These are phyloP conservation scores for Ustanciosporium gigantosporum DNA, from an alignment of 1,284 basidiomycete species.

Conservation along the genomic window DNA sequence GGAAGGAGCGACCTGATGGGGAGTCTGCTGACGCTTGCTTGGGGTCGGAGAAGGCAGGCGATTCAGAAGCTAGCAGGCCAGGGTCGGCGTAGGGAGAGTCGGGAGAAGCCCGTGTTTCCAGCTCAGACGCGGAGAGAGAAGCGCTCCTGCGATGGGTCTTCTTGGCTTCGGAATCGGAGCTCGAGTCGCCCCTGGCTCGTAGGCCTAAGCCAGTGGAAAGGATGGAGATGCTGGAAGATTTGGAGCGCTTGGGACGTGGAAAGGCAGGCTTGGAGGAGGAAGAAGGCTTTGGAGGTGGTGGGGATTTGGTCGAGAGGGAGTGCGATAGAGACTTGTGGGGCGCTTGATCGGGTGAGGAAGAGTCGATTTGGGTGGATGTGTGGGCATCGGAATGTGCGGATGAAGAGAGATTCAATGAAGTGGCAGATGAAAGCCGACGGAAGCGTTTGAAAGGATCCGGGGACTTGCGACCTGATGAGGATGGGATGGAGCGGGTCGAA, in stretches of 20 bases:
- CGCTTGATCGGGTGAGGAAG: neutral
- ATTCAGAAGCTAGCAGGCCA: neutral
- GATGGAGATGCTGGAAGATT: slow-evolving; percentile 38
- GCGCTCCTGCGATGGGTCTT: slow-evolving; percentile 23
- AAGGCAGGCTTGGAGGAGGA: slow-evolving; percentile 24
- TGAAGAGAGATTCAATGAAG: slow-evolving; percentile 20
- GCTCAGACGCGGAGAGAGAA: slow-evolving; percentile 23
- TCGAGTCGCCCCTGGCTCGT: slow-evolving; percentile 5
- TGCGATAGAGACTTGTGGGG: neutral
- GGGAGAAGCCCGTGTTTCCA: too few species aligned
- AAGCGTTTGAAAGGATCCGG: slow-evolving; percentile 41
- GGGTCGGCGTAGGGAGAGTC: neutral
- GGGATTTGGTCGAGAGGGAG: slow-evolving; percentile 3
- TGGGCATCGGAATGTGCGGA: slow-evolving; percentile 1
- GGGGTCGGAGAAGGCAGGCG: slow-evolving; percentile 2
- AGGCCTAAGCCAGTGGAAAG: slow-evolving; percentile 18
- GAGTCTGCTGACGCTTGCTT: neutral
- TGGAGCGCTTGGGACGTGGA: slow-evolving; percentile 19
- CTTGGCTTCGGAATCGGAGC: neutral
- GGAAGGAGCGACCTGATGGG: neutral
- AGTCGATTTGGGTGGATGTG: neutral
- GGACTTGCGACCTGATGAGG: slow-evolving; percentile 35
- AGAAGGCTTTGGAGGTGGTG: slow-evolving; percentile 28
- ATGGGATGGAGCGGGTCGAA: too few species aligned
- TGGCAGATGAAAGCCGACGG: slow-evolving; percentile 25